Conservation (phyloP, 257 asterid species). For the Solanum chiquidenum region DNA sequence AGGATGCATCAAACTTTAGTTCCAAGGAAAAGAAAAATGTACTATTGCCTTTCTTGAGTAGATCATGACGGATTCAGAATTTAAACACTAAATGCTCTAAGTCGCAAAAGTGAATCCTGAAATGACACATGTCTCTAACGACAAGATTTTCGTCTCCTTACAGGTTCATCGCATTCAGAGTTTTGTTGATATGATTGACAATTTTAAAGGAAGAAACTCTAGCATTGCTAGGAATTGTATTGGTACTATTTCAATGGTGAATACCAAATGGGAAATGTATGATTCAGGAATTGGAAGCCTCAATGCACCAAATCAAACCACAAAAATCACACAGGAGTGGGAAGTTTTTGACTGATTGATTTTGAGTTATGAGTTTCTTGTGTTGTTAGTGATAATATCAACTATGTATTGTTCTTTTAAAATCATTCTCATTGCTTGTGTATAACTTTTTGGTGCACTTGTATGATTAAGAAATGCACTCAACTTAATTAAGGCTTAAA, state of each 20-base stretch:
- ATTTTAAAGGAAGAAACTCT: conserved; percentile 6
- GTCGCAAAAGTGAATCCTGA: background rate
- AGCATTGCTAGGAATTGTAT: background rate
- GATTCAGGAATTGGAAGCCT: conserved; percentile 16
- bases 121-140: background rate
- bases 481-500: too few relatives aligned
- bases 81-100: background rate
- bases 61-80: background rate
- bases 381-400: background rate
- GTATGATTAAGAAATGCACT: background rate
- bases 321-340: conserved; percentile 8
- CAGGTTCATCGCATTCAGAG: conserved; percentile 23
- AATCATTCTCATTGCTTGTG: background rate
- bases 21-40: background rate
- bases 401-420: background rate
- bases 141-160: background rate
- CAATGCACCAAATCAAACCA: background rate
- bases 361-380: background rate
- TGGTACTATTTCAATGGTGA: background rate
- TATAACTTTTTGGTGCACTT: background rate
- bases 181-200: conserved; percentile 11
- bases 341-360: conserved; percentile 7
- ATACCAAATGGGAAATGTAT: conserved; percentile 10
- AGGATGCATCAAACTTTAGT: background rate
- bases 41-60: background rate